These are phyloP conservation scores for Chaetomium tenue DNA, from an alignment of 495 filamentous ascomycete genomes.

Conservation along the genomic window DNA sequence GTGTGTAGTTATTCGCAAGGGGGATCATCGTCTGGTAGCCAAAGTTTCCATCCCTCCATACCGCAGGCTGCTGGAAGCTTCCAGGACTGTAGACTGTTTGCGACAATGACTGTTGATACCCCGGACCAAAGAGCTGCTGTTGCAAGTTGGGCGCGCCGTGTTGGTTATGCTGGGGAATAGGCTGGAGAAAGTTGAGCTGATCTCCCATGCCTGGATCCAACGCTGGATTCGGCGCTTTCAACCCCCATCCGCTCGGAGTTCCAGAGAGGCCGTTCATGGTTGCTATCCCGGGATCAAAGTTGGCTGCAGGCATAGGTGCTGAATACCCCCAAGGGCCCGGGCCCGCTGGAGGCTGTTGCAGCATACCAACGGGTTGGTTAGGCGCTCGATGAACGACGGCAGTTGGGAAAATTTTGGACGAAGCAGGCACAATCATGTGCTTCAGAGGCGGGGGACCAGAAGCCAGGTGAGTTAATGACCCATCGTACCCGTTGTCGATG, in stretches of 20 bases:
- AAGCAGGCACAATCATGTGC: conserved; percentile 73
- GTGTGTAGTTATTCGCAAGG: conserved; percentile 34
- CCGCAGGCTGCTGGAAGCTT: conserved; percentile 65
- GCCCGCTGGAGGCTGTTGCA: conserved; percentile 18
- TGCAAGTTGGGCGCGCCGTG: conserved; percentile 56
- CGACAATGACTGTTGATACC: conserved; percentile 65
- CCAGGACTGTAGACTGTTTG: conserved; percentile 73
- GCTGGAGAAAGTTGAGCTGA: conserved; percentile 28
- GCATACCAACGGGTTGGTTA: conserved; percentile 15
- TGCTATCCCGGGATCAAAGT: conserved; percentile 21
- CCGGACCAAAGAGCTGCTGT: conserved; percentile 66
- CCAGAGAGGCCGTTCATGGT: conserved; percentile 16
- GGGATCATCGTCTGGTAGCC: conserved; percentile 36
- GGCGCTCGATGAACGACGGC: conserved; percentile 28
- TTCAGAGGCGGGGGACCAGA: conserved; percentile 78
- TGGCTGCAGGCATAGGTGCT: conserved; percentile 10
- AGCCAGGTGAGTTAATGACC: conserved; percentile 70
- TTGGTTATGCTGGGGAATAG: conserved; percentile 37
- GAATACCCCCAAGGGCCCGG: conserved; percentile 30
- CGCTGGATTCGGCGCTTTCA: conserved; percentile 13
- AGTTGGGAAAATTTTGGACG: conserved; percentile 43
- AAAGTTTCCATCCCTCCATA: conserved; percentile 70
- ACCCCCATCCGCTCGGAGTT: conserved; percentile 29
- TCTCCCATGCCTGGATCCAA: conserved; percentile 24
- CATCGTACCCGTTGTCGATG: conserved; percentile 91